phyloP scores from a whole-genome alignment of 2,329 filamentous ascomycete species.

The Trichoderma asperellum region DNA sequence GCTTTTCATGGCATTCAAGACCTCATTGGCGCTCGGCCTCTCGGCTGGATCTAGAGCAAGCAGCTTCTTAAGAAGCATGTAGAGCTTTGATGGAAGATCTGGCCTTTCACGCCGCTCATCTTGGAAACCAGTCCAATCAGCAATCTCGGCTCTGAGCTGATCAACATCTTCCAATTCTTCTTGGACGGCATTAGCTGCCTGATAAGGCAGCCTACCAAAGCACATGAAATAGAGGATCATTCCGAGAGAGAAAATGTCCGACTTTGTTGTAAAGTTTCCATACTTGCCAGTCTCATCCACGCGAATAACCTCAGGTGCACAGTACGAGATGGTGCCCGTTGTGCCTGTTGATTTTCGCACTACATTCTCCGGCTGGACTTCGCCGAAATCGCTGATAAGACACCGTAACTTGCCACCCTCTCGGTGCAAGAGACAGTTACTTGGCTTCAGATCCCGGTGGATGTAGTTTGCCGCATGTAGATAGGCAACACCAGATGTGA shows the following conservation, averaged over 20 bases:
- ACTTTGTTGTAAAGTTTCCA: slow-evolving; percentile 95
- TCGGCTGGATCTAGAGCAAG: slow-evolving; percentile 76
- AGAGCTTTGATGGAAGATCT: slow-evolving; percentile 84
- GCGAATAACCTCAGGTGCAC: slow-evolving; percentile 88
- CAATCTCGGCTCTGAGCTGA: slow-evolving; percentile 81
- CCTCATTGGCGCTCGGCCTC: slow-evolving; percentile 83
- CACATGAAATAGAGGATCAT: slow-evolving; percentile 99
- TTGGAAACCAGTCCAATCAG: slow-evolving; percentile 83
- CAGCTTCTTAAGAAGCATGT: slow-evolving; percentile 79
- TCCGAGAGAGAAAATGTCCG: slow-evolving; percentile 95
- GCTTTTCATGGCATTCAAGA: slow-evolving; percentile 75
- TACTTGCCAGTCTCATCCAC: slow-evolving; percentile 70
- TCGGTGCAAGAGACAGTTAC: slow-evolving; percentile 87
- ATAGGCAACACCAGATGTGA: slow-evolving; percentile 88
- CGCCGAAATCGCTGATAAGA: slow-evolving; percentile 95
- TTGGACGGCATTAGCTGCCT: slow-evolving; percentile 78
- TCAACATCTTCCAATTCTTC: slow-evolving; percentile 94
- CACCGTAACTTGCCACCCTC: slow-evolving; percentile 74
- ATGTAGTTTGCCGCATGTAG: slow-evolving; percentile 92
- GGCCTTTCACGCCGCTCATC: slow-evolving; percentile 73
- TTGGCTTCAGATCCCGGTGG: slow-evolving; percentile 93
- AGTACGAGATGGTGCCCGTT: slow-evolving; percentile 96
- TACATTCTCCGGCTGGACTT: slow-evolving; percentile 84
- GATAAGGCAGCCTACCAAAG: slow-evolving; percentile 86
- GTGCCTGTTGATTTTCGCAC: slow-evolving; percentile 87